Percentiles rank a stretch among this genome's conserved stretches.
Evolutionary conservation across 345 rosid genomes (phyloP).

Genomic region (Gossypium arboreum): DNA sequence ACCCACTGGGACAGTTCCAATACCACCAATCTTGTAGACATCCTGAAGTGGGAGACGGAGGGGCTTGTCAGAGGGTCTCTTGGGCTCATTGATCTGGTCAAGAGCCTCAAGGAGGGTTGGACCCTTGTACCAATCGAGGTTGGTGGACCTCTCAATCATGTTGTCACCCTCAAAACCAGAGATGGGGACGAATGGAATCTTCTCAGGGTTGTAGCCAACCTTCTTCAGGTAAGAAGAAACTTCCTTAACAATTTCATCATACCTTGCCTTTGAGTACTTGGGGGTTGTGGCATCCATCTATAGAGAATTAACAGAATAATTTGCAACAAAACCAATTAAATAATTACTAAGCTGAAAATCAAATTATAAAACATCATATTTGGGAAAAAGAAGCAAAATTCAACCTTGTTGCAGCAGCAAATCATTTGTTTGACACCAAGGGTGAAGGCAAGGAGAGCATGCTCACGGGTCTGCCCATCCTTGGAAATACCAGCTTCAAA

Average conservation of each 20-base stretch:
- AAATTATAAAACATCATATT: neutral
- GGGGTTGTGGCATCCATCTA: conserved; percentile 95
- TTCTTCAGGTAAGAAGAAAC: too few species aligned
- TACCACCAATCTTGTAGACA: too few species aligned
- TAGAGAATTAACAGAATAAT: neutral
- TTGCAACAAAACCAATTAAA: neutral
- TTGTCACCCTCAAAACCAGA: too few species aligned
- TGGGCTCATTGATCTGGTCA: too few species aligned
- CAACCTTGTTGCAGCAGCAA: conserved; percentile 80
- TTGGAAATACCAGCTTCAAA: conserved; percentile 83
- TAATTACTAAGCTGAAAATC: neutral
- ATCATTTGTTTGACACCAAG: conserved; percentile 90
- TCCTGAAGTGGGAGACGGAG: too few species aligned
- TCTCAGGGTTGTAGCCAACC: too few species aligned
- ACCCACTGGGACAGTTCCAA: too few species aligned
- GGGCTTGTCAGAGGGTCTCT: too few species aligned
- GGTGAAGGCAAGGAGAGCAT: conserved; percentile 84
- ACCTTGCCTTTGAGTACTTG: conserved; percentile 71
- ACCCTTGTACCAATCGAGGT: too few species aligned
- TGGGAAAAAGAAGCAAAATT: neutral
- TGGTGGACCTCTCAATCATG: too few species aligned
- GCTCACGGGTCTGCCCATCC: conserved; percentile 87
- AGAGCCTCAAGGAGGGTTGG: too few species aligned
- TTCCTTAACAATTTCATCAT: conserved; percentile 71
- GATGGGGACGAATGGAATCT: too few species aligned